Conservation (phyloP, 805 yeast genomes). For the Kuraishia ogatae region DNA sequence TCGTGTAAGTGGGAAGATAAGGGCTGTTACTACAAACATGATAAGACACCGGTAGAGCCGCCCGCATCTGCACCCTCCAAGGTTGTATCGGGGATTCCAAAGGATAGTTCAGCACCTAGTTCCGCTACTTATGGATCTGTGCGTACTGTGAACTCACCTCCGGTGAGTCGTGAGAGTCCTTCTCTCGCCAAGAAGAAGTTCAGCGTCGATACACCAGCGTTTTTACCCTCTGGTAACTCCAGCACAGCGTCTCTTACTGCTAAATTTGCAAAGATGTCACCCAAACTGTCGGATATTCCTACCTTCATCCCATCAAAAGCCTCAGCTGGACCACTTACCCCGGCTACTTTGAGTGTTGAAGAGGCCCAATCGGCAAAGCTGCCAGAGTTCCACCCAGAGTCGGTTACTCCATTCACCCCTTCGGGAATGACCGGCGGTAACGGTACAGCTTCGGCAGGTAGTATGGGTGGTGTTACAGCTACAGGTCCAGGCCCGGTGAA, state of each 20-base stretch:
- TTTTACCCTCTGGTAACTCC: constrained; percentile 30
- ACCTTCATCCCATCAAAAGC: constrained; percentile 36
- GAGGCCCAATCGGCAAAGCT: not conserved
- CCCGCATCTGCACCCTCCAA: not conserved
- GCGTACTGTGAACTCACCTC: not conserved
- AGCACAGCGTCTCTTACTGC: constrained; percentile 14
- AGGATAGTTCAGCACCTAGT: constrained; percentile 1
- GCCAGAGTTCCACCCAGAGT: not conserved
- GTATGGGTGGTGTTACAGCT: constrained; percentile 10
- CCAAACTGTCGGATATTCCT: constrained; percentile 38
- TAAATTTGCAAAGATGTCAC: constrained; percentile 39
- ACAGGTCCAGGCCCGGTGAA: not conserved
- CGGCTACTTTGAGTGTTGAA: not conserved
- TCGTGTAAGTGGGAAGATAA: constrained; percentile 81
- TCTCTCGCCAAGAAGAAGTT: constrained; percentile 30
- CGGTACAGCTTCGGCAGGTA: constrained; percentile 11
- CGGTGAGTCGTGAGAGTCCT: constrained; percentile 4
- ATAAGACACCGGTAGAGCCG: constrained; percentile 12
- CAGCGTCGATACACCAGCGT: constrained; percentile 46
- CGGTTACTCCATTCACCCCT: not conserved
- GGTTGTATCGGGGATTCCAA: not conserved
- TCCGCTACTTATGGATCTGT: not conserved
- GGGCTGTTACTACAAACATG: constrained; percentile 80
- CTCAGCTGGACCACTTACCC: not conserved
- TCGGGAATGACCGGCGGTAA: constrained; percentile 11